phyloP scores from a whole-genome alignment of 2,329 filamentous ascomycete genomes.

The Diaporthe ampelina region DNA sequence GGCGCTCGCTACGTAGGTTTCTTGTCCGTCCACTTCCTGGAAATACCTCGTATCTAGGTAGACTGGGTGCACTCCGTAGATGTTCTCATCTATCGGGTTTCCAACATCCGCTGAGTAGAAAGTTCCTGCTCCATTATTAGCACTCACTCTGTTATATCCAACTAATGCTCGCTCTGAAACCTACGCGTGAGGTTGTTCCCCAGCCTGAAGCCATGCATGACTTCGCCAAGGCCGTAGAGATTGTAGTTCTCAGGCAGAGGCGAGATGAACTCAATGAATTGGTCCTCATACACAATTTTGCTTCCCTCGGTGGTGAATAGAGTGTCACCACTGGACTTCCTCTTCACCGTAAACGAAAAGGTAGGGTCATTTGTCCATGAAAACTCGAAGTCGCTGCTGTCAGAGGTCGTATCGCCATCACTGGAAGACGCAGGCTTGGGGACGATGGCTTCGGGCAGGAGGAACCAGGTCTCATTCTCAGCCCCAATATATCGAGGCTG shows the following conservation, averaged over 20 bases:
- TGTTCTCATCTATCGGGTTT: slow-evolving; percentile 74
- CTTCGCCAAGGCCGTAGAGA: slow-evolving; percentile 81
- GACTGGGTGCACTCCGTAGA: slow-evolving; percentile 84
- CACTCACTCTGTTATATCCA: not conserved
- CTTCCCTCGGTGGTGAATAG: slow-evolving; percentile 77
- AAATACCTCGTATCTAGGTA: slow-evolving; percentile 87
- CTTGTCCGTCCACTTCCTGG: slow-evolving; percentile 63
- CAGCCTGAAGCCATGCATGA: slow-evolving; percentile 79
- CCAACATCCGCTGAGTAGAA: slow-evolving; percentile 76
- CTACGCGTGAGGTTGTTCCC: slow-evolving; percentile 78
- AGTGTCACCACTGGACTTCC: slow-evolving; percentile 72
- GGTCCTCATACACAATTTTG: slow-evolving; percentile 79
- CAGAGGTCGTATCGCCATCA: slow-evolving; percentile 52
- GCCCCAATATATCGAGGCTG: slow-evolving; percentile 72
- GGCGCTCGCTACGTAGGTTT: slow-evolving; percentile 68
- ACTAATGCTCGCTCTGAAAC: slow-evolving; percentile 38
- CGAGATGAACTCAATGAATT: slow-evolving; percentile 82
- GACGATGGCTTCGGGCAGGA: slow-evolving; percentile 74
- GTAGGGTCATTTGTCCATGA: slow-evolving; percentile 67
- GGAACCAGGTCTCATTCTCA: slow-evolving; percentile 76
- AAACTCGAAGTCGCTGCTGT: slow-evolving; percentile 69
- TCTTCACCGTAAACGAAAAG: slow-evolving; percentile 77
- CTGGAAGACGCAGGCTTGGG: slow-evolving; percentile 64
- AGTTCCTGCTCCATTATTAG: slow-evolving; percentile 51
- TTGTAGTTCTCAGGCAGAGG: slow-evolving; percentile 79